Conservation (phyloP, 2,329 filamentous ascomycete species). For the Didymella arachidicola region DNA sequence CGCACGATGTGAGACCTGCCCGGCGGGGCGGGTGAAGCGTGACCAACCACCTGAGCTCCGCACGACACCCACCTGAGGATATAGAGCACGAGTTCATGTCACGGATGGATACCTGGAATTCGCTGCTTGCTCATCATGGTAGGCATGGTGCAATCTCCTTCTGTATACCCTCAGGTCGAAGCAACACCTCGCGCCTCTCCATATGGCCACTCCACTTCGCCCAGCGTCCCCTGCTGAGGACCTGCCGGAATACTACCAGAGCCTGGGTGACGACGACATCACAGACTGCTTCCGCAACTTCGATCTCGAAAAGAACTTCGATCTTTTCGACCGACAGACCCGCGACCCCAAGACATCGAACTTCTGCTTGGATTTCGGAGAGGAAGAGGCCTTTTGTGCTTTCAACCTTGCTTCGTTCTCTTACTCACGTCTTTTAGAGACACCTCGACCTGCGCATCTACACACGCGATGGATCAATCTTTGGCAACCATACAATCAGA, state of each 20-base stretch:
- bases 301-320: constrained; percentile 60
- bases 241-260: constrained; percentile 47
- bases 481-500: constrained; percentile 71
- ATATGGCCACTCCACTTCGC: constrained; percentile 41
- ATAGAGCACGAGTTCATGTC: constrained; percentile 41
- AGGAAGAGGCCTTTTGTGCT: constrained; percentile 62
- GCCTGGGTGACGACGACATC: constrained; percentile 46
- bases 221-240: constrained; percentile 38
- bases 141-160: background rate
- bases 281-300: constrained; percentile 60
- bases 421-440: constrained; percentile 49
- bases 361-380: constrained; percentile 72
- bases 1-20: constrained; percentile 33
- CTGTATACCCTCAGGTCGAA: background rate
- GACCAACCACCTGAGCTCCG: constrained; percentile 34
- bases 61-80: constrained; percentile 28
- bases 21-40: constrained; percentile 37
- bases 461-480: constrained; percentile 79
- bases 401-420: constrained; percentile 60
- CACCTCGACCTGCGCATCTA: constrained; percentile 57
- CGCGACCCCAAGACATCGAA: constrained; percentile 58
- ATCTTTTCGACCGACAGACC: constrained; percentile 54
- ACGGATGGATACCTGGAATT: constrained; percentile 23
- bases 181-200: background rate
- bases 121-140: constrained; percentile 1